Evolutionary conservation across 2,329 filamentous ascomycete species (phyloP).

Genomic region (Cordyceps javanica): DNA sequence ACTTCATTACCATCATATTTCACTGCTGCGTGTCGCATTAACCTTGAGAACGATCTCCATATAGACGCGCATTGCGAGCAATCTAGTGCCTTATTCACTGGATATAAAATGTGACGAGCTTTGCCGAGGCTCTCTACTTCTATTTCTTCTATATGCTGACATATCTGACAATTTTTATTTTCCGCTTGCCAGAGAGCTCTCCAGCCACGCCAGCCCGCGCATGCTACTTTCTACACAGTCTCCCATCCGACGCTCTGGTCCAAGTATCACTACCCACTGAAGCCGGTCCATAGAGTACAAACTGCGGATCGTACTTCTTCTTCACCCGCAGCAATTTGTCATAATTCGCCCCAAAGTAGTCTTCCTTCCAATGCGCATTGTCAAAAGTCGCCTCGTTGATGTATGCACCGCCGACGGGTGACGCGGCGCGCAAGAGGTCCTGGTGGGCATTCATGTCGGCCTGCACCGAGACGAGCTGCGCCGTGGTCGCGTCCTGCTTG

Average conservation of each 20-base stretch:
- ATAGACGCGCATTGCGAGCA: too few species aligned
- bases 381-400: constrained; percentile 47
- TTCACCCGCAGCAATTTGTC: constrained; percentile 37
- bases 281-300: constrained; percentile 41
- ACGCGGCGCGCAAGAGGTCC: constrained; percentile 26
- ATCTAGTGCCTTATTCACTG: too few species aligned
- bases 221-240: constrained; percentile 28
- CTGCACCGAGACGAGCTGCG: background rate
- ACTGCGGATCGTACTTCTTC: constrained; percentile 40
- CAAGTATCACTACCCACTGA: constrained; percentile 48
- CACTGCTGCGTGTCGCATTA: too few species aligned
- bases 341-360: constrained; percentile 44
- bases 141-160: too few species aligned
- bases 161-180: too few species aligned
- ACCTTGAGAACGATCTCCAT: too few species aligned
- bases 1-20: too few species aligned
- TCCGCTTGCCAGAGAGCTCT: too few species aligned
- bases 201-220: background rate
- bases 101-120: too few species aligned
- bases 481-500: background rate
- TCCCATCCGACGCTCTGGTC: constrained; percentile 28
- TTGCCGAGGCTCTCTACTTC: too few species aligned
- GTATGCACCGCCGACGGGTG: constrained; percentile 38
- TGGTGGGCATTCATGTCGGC: constrained; percentile 1
- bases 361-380: constrained; percentile 35